A percentile compares a stretch with the other conserved stretches of the same genome.
phyloP scores from a whole-genome alignment of 2,329 filamentous ascomycete genomes.

The Hysterium pulicare region DNA sequence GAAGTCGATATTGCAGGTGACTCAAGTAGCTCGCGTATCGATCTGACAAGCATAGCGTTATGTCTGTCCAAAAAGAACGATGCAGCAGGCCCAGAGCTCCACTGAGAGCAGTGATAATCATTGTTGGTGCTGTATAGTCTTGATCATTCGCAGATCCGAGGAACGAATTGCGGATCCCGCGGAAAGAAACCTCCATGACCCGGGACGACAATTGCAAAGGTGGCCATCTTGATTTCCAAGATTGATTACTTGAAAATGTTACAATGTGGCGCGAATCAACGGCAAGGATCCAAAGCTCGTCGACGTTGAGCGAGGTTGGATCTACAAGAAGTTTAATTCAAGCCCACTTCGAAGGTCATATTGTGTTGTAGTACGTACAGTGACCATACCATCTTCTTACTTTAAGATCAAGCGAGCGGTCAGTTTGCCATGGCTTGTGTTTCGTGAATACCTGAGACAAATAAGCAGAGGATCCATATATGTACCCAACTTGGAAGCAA shows the following conservation, averaged over 20 bases:
- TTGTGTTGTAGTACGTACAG: too few relatives aligned
- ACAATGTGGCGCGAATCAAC: conserved; percentile 41
- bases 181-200: conserved; percentile 41
- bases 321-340: too few relatives aligned
- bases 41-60: conserved; percentile 40
- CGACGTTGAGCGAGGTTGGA: conserved; percentile 40
- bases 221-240: conserved; percentile 44
- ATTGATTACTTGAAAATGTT: conserved; percentile 43
- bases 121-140: conserved; percentile 39
- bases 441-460: conserved; percentile 36
- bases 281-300: conserved; percentile 43
- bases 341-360: too few relatives aligned
- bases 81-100: conserved; percentile 44
- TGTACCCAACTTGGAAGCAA: background rate
- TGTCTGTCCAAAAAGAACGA: conserved; percentile 42
- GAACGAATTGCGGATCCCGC: conserved; percentile 39
- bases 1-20: conserved; percentile 43
- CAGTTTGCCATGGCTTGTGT: conserved; percentile 42
- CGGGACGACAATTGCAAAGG: conserved; percentile 40
- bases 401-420: conserved; percentile 42
- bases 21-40: conserved; percentile 42
- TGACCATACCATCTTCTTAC: conserved; percentile 43
- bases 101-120: conserved; percentile 37
- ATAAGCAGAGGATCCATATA: background rate
- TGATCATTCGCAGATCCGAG: conserved; percentile 28